Percentiles rank a stretch among this genome's conserved stretches.
Conservation (phyloP, 148 eudicot species). For the Rheum nobile region DNA sequence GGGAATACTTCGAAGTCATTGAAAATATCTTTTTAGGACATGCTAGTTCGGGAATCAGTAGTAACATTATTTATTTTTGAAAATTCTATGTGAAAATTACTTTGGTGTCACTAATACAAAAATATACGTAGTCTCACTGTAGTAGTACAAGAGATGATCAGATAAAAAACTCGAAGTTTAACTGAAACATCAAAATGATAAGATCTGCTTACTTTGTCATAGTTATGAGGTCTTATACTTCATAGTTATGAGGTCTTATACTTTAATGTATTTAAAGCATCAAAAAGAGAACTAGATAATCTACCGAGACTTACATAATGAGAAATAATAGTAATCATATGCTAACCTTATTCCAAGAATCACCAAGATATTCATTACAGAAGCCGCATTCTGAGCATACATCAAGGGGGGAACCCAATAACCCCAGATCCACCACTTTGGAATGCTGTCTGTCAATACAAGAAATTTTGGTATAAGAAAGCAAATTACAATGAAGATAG, state of each 20-base stretch:
- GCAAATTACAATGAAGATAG: background rate
- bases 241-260: too few species aligned
- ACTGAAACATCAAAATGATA: background rate
- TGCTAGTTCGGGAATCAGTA: background rate
- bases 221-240: too few species aligned
- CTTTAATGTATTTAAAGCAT: background rate
- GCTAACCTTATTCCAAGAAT: slow-evolving; percentile 80
- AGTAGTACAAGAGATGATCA: too few species aligned
- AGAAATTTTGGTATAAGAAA: slow-evolving; percentile 9
- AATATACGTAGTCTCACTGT: too few species aligned
- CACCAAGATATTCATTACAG: slow-evolving; percentile 86
- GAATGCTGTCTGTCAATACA: slow-evolving; percentile 46
- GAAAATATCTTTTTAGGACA: background rate
- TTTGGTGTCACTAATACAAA: too few species aligned
- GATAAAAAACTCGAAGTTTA: too few species aligned
- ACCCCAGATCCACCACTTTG: slow-evolving; percentile 88
- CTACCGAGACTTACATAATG: background rate
- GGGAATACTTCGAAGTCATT: slow-evolving; percentile 3
- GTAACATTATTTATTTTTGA: background rate
- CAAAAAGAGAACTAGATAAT: background rate
- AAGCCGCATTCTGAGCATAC: slow-evolving; percentile 99
- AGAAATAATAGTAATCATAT: background rate
- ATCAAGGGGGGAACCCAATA: slow-evolving; percentile 97
- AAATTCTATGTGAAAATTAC: too few species aligned
- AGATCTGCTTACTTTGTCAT: background rate